These are phyloP conservation scores for Mycena filopes DNA, from an alignment of 768 basidiomycete species.

Conservation along the genomic window DNA sequence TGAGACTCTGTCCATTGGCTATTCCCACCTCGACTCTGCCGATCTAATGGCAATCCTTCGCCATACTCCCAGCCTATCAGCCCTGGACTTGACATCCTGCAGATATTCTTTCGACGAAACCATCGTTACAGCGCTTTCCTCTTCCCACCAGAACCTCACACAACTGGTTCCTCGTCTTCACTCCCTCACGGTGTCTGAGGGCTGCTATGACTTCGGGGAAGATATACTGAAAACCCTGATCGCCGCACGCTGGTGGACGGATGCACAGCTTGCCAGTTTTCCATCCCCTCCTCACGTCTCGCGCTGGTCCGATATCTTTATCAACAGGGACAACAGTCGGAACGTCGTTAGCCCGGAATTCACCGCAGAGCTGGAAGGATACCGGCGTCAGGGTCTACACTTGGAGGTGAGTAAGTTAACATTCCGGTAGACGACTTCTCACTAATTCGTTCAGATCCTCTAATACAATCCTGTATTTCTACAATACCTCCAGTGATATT, in stretches of 20 bases:
- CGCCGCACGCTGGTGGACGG: conserved; percentile 25
- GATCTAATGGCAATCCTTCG: conserved; percentile 8
- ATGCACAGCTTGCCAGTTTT: conserved; percentile 6
- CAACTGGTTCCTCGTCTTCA: conserved; percentile 14
- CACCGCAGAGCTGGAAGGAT: neutral
- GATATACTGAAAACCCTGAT: conserved; percentile 16
- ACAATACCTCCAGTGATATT: too few species aligned
- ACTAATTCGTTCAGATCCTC: too few species aligned
- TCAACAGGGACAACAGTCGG: neutral
- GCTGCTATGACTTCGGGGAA: neutral
- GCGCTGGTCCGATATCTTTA: conserved; percentile 8
- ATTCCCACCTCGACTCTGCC: neutral
- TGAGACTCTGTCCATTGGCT: neutral
- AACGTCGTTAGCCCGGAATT: neutral
- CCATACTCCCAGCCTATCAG: conserved; percentile 7
- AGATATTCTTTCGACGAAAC: neutral
- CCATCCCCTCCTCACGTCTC: conserved; percentile 10
- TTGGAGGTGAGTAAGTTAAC: neutral
- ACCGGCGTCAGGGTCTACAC: conserved; percentile 15
- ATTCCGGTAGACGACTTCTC: too few species aligned
- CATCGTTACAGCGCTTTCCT: neutral
- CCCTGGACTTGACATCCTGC: neutral
- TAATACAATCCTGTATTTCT: too few species aligned
- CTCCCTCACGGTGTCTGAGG: neutral
- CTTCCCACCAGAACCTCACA: neutral